Conservation (phyloP, 2,329 filamentous ascomycete genomes). For the Fusarium clavum region DNA sequence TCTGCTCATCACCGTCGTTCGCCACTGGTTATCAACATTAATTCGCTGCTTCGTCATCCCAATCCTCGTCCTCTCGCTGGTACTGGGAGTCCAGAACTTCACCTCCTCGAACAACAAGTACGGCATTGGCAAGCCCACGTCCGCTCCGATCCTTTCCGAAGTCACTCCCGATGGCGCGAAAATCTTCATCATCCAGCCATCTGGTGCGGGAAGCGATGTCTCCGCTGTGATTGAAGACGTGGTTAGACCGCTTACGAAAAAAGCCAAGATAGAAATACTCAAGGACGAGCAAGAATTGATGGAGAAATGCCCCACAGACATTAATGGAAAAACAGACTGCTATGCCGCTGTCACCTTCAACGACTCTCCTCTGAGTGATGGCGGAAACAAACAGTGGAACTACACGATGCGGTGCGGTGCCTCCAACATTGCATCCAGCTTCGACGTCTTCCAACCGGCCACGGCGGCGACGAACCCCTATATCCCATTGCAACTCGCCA, state of each 20-base stretch:
- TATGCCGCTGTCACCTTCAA: not conserved
- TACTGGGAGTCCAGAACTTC: not conserved
- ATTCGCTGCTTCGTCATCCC: not conserved
- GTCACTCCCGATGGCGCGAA: not conserved
- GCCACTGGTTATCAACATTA: not conserved
- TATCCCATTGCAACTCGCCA: conserved; percentile 34
- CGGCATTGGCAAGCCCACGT: not conserved
- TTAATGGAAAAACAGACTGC: not conserved
- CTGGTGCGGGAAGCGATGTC: not conserved
- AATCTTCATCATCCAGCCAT: not conserved
- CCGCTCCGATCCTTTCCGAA: not conserved
- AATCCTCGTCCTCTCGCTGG: not conserved
- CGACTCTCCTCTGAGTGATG: not conserved
- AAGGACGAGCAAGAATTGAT: not conserved
- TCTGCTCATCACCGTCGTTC: not conserved
- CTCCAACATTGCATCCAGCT: not conserved
- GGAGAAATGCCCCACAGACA: not conserved
- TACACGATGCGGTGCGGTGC: not conserved
- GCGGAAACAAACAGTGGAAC: not conserved
- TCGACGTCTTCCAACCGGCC: not conserved
- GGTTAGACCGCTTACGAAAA: not conserved
- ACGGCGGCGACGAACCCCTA: not conserved
- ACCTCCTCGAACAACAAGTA: not conserved
- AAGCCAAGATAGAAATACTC: not conserved
- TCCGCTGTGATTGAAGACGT: not conserved